These are phyloP conservation scores for Erysimum cheiri DNA, from an alignment of 441 rosid genomes.

Conservation along the genomic window DNA sequence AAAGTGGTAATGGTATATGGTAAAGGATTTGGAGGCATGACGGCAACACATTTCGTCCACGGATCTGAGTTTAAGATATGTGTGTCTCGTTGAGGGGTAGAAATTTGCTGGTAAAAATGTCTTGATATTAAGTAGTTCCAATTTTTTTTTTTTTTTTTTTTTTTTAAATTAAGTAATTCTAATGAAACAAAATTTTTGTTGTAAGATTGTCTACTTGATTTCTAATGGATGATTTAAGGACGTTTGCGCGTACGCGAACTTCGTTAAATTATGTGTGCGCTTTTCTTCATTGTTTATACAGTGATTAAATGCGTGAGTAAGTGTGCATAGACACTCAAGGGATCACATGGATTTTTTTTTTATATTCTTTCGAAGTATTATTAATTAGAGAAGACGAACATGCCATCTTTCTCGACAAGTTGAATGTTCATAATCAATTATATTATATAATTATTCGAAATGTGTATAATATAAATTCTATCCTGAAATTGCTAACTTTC, in stretches of 20 bases:
- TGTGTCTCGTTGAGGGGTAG: too few species aligned
- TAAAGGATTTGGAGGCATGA: too few species aligned
- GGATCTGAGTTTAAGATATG: too few species aligned
- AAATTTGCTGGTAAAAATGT: too few species aligned
- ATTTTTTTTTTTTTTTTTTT: too few species aligned
- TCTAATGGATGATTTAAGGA: background rate
- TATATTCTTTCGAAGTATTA: background rate
- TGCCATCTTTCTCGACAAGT: constrained; percentile 38
- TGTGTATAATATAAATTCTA: background rate
- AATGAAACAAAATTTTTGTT: too few species aligned
- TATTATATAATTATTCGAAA: constrained; percentile 9
- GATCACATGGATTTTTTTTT: constrained; percentile 25
- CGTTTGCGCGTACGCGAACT: background rate
- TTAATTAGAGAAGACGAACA: constrained; percentile 33
- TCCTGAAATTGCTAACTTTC: background rate
- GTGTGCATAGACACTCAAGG: constrained; percentile 38
- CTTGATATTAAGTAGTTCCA: too few species aligned
- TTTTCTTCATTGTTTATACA: background rate
- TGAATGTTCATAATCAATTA: constrained; percentile 14
- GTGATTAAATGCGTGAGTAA: constrained; percentile 24
- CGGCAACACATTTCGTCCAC: too few species aligned
- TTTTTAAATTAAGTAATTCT: too few species aligned
- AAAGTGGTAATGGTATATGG: too few species aligned
- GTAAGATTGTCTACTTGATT: background rate
- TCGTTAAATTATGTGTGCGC: background rate